These are phyloP conservation scores for Candida easanensis DNA, from an alignment of 805 yeast species.

Conservation along the genomic window DNA sequence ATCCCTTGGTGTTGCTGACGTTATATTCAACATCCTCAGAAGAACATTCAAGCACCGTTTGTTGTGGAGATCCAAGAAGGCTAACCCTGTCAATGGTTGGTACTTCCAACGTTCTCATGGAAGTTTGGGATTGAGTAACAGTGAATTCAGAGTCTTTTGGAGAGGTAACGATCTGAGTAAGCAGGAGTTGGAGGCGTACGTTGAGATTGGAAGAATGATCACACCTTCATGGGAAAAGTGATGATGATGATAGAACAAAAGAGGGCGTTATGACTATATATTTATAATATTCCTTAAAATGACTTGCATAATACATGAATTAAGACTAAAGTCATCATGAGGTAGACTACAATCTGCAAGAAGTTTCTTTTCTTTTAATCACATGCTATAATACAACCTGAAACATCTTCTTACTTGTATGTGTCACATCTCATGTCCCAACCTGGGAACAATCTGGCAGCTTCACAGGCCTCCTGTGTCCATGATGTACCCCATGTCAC, in stretches of 20 bases:
- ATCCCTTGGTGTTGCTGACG: slow-evolving; percentile 88
- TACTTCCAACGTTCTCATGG: slow-evolving; percentile 89
- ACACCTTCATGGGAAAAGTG: slow-evolving; percentile 46
- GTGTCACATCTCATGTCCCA: slow-evolving; percentile 46
- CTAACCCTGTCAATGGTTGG: slow-evolving; percentile 96
- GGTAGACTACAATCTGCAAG: too few relatives aligned
- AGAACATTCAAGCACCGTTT: slow-evolving; percentile 66
- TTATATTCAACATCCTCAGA: slow-evolving; percentile 78
- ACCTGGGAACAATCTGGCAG: slow-evolving; percentile 32
- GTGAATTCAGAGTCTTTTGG: slow-evolving; percentile 45
- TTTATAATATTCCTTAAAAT: too few relatives aligned
- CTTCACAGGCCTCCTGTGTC: slow-evolving; percentile 40
- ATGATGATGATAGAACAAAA: too few relatives aligned
- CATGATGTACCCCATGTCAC: slow-evolving; percentile 46
- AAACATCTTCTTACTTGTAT: slow-evolving; percentile 13
- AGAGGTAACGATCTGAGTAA: slow-evolving; percentile 31
- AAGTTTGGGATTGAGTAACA: slow-evolving; percentile 45
- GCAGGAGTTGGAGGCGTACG: slow-evolving; percentile 44
- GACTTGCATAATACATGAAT: too few relatives aligned
- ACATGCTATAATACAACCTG: too few relatives aligned
- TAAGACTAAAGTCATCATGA: too few relatives aligned
- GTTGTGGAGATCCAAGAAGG: slow-evolving; percentile 80
- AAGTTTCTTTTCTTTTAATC: too few relatives aligned
- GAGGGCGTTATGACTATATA: too few relatives aligned
- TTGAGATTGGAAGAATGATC: slow-evolving; percentile 52